Evolutionary conservation across 441 rosid genomes (phyloP).

Genomic region (Raphanus hybrid): DNA sequence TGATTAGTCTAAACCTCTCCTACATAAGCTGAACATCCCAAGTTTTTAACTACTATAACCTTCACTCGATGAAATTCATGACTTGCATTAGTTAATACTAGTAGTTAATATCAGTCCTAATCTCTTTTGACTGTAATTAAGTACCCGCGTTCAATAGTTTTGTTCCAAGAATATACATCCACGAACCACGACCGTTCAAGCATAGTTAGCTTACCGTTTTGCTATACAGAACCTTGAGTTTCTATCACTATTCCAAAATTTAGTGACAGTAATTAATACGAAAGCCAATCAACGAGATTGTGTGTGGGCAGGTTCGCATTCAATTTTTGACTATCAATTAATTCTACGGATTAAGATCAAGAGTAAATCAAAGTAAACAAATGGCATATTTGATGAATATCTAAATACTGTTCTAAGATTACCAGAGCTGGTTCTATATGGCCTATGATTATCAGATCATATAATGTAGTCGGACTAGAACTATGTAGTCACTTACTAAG

Average conservation of each 20-base stretch:
- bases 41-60: not conserved
- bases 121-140: not conserved
- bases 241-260: constrained; percentile 7
- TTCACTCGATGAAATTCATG: not conserved
- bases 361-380: constrained; percentile 9
- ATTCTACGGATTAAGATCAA: not conserved
- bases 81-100: constrained; percentile 3
- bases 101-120: not conserved
- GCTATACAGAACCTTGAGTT: constrained; percentile 15
- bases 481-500: not conserved
- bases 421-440: not conserved
- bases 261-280: constrained; percentile 3
- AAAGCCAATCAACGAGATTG: constrained; percentile 25
- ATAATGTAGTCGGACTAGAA: not conserved
- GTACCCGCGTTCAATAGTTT: not conserved
- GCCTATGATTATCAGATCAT: not conserved
- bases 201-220: not conserved
- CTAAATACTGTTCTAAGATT: not conserved
- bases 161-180: not conserved
- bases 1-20: not conserved
- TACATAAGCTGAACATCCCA: not conserved
- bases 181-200: not conserved
- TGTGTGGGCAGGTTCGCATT: constrained; percentile 29
- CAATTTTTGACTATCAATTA: not conserved
- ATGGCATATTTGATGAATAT: not conserved